phyloP scores from a whole-genome alignment of 2,329 filamentous ascomycete genomes.

The Saccharata proteae region DNA sequence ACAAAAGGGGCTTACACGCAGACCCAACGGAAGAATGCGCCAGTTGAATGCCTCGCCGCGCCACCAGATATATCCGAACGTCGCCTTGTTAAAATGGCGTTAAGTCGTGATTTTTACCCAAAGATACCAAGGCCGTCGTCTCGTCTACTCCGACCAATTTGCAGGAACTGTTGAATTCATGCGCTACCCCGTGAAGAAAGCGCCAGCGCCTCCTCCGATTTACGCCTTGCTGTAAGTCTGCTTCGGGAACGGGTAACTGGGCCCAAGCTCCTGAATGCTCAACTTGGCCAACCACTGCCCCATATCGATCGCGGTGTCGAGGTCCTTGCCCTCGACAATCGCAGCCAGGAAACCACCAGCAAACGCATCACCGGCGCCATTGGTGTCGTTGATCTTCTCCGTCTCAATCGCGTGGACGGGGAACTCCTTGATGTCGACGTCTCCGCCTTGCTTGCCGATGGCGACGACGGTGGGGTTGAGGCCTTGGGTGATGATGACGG shows the following conservation, averaged over 20 bases:
- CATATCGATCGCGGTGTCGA: slow-evolving; percentile 73
- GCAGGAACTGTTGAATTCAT: too few relatives aligned
- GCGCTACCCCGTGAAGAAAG: too few relatives aligned
- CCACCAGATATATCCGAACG: too few relatives aligned
- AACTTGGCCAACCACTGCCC: slow-evolving; percentile 93
- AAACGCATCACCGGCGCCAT: slow-evolving; percentile 93
- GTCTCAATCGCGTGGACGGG: slow-evolving; percentile 67
- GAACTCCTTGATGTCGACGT: slow-evolving; percentile 58
- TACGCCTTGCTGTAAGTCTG: slow-evolving; percentile 31
- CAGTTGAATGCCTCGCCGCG: too few relatives aligned
- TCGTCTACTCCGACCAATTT: too few relatives aligned
- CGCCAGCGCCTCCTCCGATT: too few relatives aligned
- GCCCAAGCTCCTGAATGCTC: slow-evolving; percentile 89
- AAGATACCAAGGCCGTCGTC: too few relatives aligned
- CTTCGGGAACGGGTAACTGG: slow-evolving; percentile 32
- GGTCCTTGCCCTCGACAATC: slow-evolving; percentile 68
- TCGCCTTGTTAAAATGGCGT: too few relatives aligned
- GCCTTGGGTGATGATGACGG: slow-evolving; percentile 90
- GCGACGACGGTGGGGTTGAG: slow-evolving; percentile 83
- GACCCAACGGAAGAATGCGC: too few relatives aligned
- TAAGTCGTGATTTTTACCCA: too few relatives aligned
- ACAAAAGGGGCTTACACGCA: too few relatives aligned
- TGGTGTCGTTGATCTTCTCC: slow-evolving; percentile 85
- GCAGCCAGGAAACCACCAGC: slow-evolving; percentile 89
- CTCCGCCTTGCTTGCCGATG: slow-evolving; percentile 52